These are phyloP conservation scores for Fusarium annulatum DNA, from an alignment of 2,329 filamentous ascomycete genomes.

Conservation along the genomic window DNA sequence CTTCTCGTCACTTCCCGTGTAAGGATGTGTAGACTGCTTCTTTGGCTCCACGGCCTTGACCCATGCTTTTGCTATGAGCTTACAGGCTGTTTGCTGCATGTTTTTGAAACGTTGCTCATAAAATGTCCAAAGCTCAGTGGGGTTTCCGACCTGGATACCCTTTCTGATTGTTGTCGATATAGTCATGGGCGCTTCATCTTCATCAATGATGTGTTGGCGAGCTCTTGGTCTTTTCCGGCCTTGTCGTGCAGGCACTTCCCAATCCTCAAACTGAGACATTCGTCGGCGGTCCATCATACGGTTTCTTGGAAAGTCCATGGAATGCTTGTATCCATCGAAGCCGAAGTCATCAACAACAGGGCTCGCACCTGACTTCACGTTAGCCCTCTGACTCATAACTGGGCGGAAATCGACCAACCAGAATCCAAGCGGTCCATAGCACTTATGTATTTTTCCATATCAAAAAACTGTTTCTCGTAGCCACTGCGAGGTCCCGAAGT, in stretches of 20 bases:
- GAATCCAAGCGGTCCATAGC: conserved; percentile 53
- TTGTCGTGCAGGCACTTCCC: conserved; percentile 46
- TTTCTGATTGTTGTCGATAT: conserved; percentile 53
- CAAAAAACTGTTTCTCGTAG: conserved; percentile 59
- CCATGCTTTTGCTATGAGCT: conserved; percentile 79
- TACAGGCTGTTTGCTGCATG: conserved; percentile 77
- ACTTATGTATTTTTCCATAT: conserved; percentile 55
- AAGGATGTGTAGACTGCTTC: conserved; percentile 80
- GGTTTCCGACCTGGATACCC: conserved; percentile 64
- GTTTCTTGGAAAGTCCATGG: conserved; percentile 42
- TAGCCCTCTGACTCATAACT: conserved; percentile 3
- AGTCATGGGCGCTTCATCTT: conserved; percentile 55
- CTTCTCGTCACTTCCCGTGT: conserved; percentile 72
- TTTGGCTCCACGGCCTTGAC: conserved; percentile 80
- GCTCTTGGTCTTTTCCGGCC: conserved; percentile 48
- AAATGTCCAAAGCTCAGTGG: conserved; percentile 66
- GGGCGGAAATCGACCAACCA: conserved; percentile 48
- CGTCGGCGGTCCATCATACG: conserved; percentile 48
- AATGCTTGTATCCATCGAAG: conserved; percentile 44
- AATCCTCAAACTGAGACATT: conserved; percentile 48
- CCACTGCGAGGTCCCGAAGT: conserved; percentile 50
- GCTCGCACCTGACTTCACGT: conserved; percentile 45
- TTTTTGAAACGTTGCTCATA: conserved; percentile 71
- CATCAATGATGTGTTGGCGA: conserved; percentile 54
- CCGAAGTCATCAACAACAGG: conserved; percentile 49